Evolutionary conservation across 2,329 filamentous ascomycete species (phyloP), one percentile per base, ranked within the genome.

Genomic region (Alternaria longipes): DNA sequence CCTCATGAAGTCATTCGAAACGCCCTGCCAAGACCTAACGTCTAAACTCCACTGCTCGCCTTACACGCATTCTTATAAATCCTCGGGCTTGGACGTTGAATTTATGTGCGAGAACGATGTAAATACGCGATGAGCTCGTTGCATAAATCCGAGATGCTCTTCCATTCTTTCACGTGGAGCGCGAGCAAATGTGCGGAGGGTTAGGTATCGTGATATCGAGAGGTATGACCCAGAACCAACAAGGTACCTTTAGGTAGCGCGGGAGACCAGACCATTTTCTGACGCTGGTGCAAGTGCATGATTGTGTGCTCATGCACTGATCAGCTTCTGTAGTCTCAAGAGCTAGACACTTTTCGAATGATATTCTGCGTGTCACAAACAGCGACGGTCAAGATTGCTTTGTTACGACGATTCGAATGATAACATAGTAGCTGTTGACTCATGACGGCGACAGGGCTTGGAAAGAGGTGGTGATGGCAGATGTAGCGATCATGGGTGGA

Each of bases 1-100:
- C 9, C 22, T 28, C 9, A 52, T 52, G 50, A 52, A 30, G 50
- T 52, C 34, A 52, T 41, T 4, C 46, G 18, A 30, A 49, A 28
- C 12, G 8, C 12, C 16, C n/a, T 18, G 24, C 50, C 34, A 52
- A 41, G 50, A 16, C 50, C 11, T 26, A 11, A 40, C 14, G 50
- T 41, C 9, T 28, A n/a, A 52, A 52, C 14, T 34, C n/a, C 20
- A 52, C 49, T 42, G 20, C 11, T 41, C 32, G 20, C 16, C 12
- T 0, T 34, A 34, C 8, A 32, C 12, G 8, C 16, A 11, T 49
- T 22, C 46, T 32, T 22, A 49, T 18, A 14, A 14, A 5, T 32
- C n/a, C 22, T 22, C 34, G 32, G 30, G 34, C 20, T 16, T 16
- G 30, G 22, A 18, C 12, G 22, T 6, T 24, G 7, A 34, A 18